Percentiles rank a stretch among this genome's conserved stretches.
Conservation (phyloP, 495 filamentous ascomycete species). For the Articulospora tetracladia region DNA sequence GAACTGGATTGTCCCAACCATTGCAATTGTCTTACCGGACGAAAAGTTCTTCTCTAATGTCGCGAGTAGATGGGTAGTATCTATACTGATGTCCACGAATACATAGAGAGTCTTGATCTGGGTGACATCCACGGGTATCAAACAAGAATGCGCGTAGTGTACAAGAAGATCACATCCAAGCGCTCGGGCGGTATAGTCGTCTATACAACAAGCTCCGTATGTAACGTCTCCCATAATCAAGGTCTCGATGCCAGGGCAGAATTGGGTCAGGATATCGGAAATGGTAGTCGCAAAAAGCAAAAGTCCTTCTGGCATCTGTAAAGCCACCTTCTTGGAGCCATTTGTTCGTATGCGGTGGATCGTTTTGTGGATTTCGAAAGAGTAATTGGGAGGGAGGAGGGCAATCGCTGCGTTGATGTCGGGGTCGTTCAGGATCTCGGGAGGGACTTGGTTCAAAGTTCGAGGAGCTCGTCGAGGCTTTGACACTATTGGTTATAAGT, state of each 20-base stretch:
- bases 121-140: conserved; percentile 94
- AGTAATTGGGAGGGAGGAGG: conserved; percentile 89
- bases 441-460: conserved; percentile 83
- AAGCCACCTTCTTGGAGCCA: conserved; percentile 71
- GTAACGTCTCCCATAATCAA: conserved; percentile 99
- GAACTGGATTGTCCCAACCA: conserved; percentile 98
- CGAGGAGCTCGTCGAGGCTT: conserved; percentile 66
- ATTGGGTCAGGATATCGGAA: conserved; percentile 91
- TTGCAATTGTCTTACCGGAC: conserved; percentile 77
- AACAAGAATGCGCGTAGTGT: conserved; percentile 94
- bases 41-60: conserved; percentile 88
- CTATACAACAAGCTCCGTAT: conserved; percentile 97
- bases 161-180: conserved; percentile 93
- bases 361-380: conserved; percentile 97
- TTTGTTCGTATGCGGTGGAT: conserved; percentile 87
- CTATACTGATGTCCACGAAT: conserved; percentile 97
- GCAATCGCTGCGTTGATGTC: conserved; percentile 87
- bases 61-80: conserved; percentile 77
- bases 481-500: conserved; percentile 31
- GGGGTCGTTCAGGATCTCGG: conserved; percentile 78
- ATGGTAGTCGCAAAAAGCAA: conserved; percentile 97
- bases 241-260: conserved; percentile 87
- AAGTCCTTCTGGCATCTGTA: conserved; percentile 96
- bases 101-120: conserved; percentile 95
- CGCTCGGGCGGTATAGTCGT: conserved; percentile 94